phyloP scores from a whole-genome alignment of 1,284 basidiomycete species.

The Phlebopus sp. region DNA sequence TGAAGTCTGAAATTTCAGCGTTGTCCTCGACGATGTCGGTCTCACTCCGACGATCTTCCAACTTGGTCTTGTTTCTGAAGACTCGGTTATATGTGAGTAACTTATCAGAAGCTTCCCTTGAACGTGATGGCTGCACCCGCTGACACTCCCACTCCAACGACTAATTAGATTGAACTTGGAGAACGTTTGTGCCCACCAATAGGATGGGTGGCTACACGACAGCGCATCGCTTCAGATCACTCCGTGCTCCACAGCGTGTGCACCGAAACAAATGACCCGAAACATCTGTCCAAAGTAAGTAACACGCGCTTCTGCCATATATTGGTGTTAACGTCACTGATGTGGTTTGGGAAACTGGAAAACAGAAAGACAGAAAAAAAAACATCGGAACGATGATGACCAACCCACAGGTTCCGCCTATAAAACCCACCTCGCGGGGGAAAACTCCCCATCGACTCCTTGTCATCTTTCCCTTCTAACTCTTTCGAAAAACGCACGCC shows the following conservation, averaged over 20 bases:
- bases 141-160: too few species aligned
- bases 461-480: slow-evolving; percentile 8
- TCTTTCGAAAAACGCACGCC: background rate
- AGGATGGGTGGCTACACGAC: background rate
- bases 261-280: background rate
- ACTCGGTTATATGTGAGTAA: too few species aligned
- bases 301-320: slow-evolving; percentile 4
- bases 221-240: background rate
- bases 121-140: too few species aligned
- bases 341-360: background rate
- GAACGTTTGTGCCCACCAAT: too few species aligned
- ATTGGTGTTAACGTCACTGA: slow-evolving; percentile 11
- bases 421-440: slow-evolving; percentile 15
- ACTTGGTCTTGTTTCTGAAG: too few species aligned
- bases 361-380: slow-evolving; percentile 6
- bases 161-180: too few species aligned
- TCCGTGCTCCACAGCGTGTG: slow-evolving; percentile 17
- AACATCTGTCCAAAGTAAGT: slow-evolving; percentile 8
- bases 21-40: background rate
- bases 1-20: too few species aligned
- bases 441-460: slow-evolving; percentile 12
- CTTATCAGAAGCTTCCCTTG: too few species aligned
- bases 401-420: slow-evolving; percentile 11
- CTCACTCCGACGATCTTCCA: background rate
- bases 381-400: background rate